A percentile compares a stretch with the other conserved stretches of the same genome.
phyloP scores from a whole-genome alignment of 768 basidiomycete species.

The Termitomyces heimii region DNA sequence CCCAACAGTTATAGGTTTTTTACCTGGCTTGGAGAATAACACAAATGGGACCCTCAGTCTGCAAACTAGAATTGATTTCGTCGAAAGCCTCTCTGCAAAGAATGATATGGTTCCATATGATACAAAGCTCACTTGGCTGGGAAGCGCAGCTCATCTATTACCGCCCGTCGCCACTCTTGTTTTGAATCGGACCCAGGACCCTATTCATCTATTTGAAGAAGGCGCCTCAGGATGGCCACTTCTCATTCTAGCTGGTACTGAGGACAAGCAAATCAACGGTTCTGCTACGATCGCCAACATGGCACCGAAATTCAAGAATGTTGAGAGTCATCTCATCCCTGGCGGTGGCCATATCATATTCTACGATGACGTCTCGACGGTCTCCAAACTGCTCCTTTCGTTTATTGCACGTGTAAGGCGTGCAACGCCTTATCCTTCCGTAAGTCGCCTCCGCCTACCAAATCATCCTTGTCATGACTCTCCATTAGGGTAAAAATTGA shows the following conservation, averaged over 20 bases:
- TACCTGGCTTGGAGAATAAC: background rate
- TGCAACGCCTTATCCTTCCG: background rate
- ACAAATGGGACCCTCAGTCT: background rate
- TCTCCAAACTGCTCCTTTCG: background rate
- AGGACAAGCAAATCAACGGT: constrained; percentile 21
- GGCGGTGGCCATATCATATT: constrained; percentile 21
- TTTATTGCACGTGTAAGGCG: background rate
- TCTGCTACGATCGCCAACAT: constrained; percentile 20
- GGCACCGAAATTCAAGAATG: constrained; percentile 25
- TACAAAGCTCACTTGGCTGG: background rate
- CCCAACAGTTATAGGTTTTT: background rate
- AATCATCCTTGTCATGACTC: background rate
- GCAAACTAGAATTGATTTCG: background rate
- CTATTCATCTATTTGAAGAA: background rate
- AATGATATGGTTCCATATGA: background rate
- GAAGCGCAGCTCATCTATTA: background rate
- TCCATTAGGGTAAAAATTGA: background rate
- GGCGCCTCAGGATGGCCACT: background rate
- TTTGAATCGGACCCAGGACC: background rate
- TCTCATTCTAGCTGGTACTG: background rate
- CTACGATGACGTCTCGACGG: background rate
- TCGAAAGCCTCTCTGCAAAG: background rate
- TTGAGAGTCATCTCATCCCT: constrained; percentile 21
- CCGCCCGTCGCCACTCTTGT: background rate
- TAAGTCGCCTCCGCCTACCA: background rate